phyloP scores from a whole-genome alignment of 1,284 basidiomycete genomes.

The Mrakiaceae sp. region DNA sequence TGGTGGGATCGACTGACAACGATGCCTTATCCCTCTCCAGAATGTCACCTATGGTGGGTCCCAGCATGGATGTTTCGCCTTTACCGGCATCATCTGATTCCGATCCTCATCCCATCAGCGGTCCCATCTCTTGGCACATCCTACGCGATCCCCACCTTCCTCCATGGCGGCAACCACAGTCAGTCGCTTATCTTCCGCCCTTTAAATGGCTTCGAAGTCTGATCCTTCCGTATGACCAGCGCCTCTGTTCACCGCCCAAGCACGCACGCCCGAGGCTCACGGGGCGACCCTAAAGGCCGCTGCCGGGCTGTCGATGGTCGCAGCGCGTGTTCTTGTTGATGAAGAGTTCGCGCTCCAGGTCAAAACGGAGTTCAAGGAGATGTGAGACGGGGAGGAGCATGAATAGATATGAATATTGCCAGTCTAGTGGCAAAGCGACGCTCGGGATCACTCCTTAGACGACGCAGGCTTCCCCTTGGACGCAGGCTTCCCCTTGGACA shows the following conservation, averaged over 20 bases:
- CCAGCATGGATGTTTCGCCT: not conserved
- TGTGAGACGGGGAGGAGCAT: no score
- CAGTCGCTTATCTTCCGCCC: no score
- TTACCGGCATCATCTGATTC: not conserved
- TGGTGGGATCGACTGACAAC: not conserved
- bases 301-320: not conserved
- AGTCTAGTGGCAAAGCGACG: no score
- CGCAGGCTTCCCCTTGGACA: no score
- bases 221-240: slow-evolving; percentile 22
- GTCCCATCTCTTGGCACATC: slow-evolving; percentile 1
- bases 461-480: no score
- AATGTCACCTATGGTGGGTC: not conserved
- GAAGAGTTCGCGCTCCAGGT: no score
- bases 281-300: slow-evolving; percentile 45
- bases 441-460: no score
- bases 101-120: not conserved
- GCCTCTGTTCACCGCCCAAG: slow-evolving; percentile 48
- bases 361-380: no score
- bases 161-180: slow-evolving; percentile 53
- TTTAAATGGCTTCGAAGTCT: no score
- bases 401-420: no score
- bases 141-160: slow-evolving; percentile 50
- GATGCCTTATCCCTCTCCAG: not conserved
- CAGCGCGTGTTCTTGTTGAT: not conserved
- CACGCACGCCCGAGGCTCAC: slow-evolving; percentile 51